Percentiles rank a stretch among this genome's conserved stretches.
These are phyloP conservation scores for Psilocybe cyanescens DNA, from an alignment of 768 basidiomycete genomes.

Conservation along the genomic window DNA sequence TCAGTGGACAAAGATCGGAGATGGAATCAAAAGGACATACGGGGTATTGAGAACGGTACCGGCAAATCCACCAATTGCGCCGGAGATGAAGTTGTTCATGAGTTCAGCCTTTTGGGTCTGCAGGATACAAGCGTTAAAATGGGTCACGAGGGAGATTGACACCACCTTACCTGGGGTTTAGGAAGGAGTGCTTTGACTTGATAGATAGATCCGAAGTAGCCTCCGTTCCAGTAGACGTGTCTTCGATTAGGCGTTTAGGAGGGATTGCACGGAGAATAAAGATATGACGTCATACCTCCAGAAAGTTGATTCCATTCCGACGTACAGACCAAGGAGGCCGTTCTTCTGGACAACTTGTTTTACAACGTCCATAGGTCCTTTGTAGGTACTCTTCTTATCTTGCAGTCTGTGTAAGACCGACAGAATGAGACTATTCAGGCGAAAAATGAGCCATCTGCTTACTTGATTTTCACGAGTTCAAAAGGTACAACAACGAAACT, in stretches of 20 bases:
- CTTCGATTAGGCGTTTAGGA: conserved; percentile 35
- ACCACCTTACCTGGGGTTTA: conserved; percentile 70
- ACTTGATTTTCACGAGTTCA: conserved; percentile 93
- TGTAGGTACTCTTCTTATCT: conserved; percentile 89
- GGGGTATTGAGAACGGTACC: conserved; percentile 95
- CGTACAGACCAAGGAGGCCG: conserved; percentile 85
- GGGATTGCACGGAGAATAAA: not conserved
- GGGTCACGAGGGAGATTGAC: not conserved
- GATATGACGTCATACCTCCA: conserved; percentile 70
- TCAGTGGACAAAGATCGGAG: not conserved
- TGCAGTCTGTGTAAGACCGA: conserved; percentile 61
- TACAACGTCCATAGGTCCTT: conserved; percentile 91
- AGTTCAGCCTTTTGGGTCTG: conserved; percentile 73
- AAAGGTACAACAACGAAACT: conserved; percentile 96
- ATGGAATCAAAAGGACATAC: conserved; percentile 40
- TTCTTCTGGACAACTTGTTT: conserved; percentile 76
- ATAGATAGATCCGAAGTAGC: conserved; percentile 94
- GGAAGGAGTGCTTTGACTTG: conserved; percentile 82
- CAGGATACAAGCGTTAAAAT: not conserved
- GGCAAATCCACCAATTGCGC: conserved; percentile 85
- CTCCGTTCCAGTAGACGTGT: conserved; percentile 92
- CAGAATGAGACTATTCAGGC: not conserved
- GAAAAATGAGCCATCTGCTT: conserved; percentile 8
- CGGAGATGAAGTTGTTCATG: conserved; percentile 92
- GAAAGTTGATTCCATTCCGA: conserved; percentile 97